phyloP scores from a whole-genome alignment of 2,329 filamentous ascomycete species.

The Ampelomyces quisqualis region DNA sequence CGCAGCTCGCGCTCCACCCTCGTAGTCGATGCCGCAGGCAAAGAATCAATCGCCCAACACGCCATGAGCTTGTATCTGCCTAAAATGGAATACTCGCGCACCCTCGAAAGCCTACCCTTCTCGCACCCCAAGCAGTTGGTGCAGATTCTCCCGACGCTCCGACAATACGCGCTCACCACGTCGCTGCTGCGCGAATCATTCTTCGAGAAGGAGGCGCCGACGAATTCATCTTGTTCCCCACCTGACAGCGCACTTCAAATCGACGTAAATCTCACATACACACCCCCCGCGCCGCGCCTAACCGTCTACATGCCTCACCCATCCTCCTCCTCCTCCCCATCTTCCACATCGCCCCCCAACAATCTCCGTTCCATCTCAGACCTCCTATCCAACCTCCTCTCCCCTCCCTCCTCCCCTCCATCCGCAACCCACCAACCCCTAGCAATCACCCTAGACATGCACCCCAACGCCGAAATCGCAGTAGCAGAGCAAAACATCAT shows the following conservation, averaged over 20 bases:
- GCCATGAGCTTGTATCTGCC: constrained; percentile 67
- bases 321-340: too few species aligned
- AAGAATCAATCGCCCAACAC: constrained; percentile 39
- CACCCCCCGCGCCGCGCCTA: constrained; percentile 36
- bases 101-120: constrained; percentile 69
- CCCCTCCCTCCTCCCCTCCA: constrained; percentile 34
- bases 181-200: constrained; percentile 66
- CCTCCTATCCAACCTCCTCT: constrained; percentile 9
- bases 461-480: constrained; percentile 60
- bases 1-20: constrained; percentile 52
- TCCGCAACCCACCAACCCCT: constrained; percentile 44
- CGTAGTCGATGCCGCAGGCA: constrained; percentile 31
- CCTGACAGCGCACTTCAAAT: constrained; percentile 20
- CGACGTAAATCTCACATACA: constrained; percentile 36
- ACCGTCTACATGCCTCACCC: constrained; percentile 36
- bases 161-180: constrained; percentile 73
- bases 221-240: constrained; percentile 18
- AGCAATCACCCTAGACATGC: constrained; percentile 60
- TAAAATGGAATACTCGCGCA: constrained; percentile 70
- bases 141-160: constrained; percentile 66
- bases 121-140: constrained; percentile 76
- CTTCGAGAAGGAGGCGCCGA: constrained; percentile 17
- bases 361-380: constrained; percentile 1
- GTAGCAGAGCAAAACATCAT: constrained; percentile 61
- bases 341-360: constrained; percentile 2